Conservation (phyloP, 2,329 filamentous ascomycete species). For the Pseudocercospora vitis region DNA sequence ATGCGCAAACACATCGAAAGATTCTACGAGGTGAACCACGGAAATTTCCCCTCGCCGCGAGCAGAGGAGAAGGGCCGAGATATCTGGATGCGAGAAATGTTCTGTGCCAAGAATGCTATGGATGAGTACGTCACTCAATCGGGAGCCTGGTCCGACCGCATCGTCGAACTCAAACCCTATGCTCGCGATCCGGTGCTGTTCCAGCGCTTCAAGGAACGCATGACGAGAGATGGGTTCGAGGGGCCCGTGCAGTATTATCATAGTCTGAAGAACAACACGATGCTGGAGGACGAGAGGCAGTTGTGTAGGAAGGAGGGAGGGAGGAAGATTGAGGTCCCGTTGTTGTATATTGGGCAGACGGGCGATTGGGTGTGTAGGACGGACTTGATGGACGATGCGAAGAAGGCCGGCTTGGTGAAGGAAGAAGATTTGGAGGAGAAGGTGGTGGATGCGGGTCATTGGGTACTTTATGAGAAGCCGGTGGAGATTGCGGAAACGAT, state of each 20-base stretch:
- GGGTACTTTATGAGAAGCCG: conserved; percentile 34
- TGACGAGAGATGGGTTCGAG: conserved; percentile 38
- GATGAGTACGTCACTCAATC: conserved; percentile 33
- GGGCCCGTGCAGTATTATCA: conserved; percentile 43
- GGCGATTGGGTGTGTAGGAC: conserved; percentile 32
- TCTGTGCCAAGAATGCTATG: conserved; percentile 41
- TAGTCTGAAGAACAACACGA: conserved; percentile 32
- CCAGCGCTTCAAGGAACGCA: conserved; percentile 39
- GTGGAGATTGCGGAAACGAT: conserved; percentile 29
- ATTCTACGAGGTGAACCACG: conserved; percentile 33
- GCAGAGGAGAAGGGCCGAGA: conserved; percentile 31
- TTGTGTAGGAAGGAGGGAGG: conserved; percentile 32
- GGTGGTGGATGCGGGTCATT: conserved; percentile 29
- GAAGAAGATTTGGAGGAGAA: conserved; percentile 28
- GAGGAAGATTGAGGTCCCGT: conserved; percentile 30
- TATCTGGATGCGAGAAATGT: conserved; percentile 39
- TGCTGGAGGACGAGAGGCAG: conserved; percentile 31
- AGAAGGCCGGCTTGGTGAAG: conserved; percentile 27
- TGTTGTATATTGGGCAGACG: conserved; percentile 39
- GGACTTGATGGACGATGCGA: conserved; percentile 28
- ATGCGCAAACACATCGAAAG: conserved; percentile 29
- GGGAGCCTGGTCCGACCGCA: conserved; percentile 23
- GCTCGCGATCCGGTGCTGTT: conserved; percentile 33
- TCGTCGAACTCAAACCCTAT: conserved; percentile 37
- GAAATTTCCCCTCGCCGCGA: conserved; percentile 21